phyloP scores from a whole-genome alignment of 2,329 filamentous ascomycete genomes.

The Venturia effusa region DNA sequence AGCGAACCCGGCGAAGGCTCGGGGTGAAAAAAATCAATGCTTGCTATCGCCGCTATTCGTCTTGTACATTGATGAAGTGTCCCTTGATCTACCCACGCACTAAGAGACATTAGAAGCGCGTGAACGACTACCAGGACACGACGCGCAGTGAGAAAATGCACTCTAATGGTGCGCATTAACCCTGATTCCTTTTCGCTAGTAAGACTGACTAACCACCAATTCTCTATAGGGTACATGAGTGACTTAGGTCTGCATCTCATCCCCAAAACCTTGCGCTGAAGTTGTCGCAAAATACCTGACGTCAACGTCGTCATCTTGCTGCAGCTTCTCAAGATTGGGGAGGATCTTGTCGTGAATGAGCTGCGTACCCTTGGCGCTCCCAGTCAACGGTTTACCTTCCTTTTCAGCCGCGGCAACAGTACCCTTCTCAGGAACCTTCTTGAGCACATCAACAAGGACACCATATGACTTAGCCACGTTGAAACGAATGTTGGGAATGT shows the following conservation, averaged over 20 bases:
- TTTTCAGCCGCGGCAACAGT: conserved; percentile 81
- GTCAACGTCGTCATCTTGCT: conserved; percentile 95
- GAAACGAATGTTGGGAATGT: conserved; percentile 98
- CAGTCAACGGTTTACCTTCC: conserved; percentile 46
- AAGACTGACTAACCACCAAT: conserved; percentile 4
- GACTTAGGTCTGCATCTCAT: conserved; percentile 4
- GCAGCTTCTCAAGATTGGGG: conserved; percentile 86
- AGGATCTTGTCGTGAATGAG: conserved; percentile 79
- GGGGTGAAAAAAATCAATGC: not conserved
- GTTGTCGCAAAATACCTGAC: conserved; percentile 96
- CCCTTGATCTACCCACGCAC: not conserved
- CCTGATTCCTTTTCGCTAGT: conserved; percentile 3
- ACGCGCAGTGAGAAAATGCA: not conserved
- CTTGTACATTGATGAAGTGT: not conserved
- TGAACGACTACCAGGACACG: not conserved
- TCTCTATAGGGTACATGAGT: not conserved
- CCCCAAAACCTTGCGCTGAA: conserved; percentile 45
- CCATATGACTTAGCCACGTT: conserved; percentile 98
- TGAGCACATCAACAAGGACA: conserved; percentile 80
- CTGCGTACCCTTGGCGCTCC: conserved; percentile 61
- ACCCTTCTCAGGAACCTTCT: conserved; percentile 78
- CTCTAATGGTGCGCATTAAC: not conserved
- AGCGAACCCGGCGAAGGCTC: not conserved
- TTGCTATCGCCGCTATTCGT: not conserved
- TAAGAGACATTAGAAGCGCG: conserved; percentile 2